These are phyloP conservation scores for Metschnikowia rubicola DNA, from an alignment of 805 yeast genomes.

Conservation along the genomic window DNA sequence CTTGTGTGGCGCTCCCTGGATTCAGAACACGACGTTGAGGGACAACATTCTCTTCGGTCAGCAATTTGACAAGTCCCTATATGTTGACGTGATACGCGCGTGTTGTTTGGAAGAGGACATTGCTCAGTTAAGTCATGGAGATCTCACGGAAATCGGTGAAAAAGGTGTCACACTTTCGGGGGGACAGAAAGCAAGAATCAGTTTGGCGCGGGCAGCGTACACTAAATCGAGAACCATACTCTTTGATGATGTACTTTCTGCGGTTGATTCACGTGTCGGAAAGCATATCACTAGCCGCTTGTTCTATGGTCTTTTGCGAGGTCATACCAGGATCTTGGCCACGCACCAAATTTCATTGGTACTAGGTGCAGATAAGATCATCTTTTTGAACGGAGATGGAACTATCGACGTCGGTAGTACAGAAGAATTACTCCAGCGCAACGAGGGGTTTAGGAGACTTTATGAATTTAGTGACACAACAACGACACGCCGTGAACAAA, in stretches of 20 bases:
- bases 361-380: conserved; percentile 36
- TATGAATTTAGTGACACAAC: conserved; percentile 42
- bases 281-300: conserved; percentile 36
- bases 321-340: conserved; percentile 38
- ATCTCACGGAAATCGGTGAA: conserved; percentile 43
- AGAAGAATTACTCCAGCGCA: conserved; percentile 31
- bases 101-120: conserved; percentile 42
- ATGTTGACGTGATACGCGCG: conserved; percentile 30
- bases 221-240: conserved; percentile 31
- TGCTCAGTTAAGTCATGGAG: conserved; percentile 32
- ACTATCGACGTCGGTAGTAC: conserved; percentile 34
- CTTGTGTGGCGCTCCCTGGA: conserved; percentile 40
- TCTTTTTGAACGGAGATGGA: conserved; percentile 41
- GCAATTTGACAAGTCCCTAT: conserved; percentile 26
- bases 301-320: conserved; percentile 31
- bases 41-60: conserved; percentile 39
- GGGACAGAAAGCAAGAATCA: conserved; percentile 45
- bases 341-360: conserved; percentile 42
- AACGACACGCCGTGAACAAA: conserved; percentile 9
- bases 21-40: conserved; percentile 41
- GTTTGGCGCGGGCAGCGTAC: conserved; percentile 43
- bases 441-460: conserved; percentile 47
- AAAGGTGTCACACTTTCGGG: conserved; percentile 44
- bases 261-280: conserved; percentile 44
- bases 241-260: conserved; percentile 44